Evolutionary conservation across 805 yeast species (phyloP).

Genomic region (Allodekkera sacchari): DNA sequence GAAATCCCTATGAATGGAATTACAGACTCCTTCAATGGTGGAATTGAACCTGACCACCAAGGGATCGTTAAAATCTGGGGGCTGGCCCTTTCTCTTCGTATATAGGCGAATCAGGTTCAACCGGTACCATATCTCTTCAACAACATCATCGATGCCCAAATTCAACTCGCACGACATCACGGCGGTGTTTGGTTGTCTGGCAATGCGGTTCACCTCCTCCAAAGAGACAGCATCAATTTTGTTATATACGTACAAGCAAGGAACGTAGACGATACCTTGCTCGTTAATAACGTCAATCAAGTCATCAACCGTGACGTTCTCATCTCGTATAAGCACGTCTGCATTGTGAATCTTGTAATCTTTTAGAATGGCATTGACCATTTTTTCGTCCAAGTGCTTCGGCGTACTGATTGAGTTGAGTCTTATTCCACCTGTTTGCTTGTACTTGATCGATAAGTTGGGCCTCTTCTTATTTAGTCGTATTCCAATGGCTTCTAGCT

Average conservation of each 20-base stretch:
- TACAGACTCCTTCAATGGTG: conserved; percentile 80
- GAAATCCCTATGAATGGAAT: conserved; percentile 86
- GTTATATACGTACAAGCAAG: conserved; percentile 89
- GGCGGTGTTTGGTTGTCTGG: conserved; percentile 85
- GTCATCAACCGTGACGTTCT: conserved; percentile 83
- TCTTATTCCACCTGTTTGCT: conserved; percentile 89
- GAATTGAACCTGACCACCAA: conserved; percentile 80
- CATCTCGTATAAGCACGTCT: conserved; percentile 85
- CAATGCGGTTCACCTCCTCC: conserved; percentile 89
- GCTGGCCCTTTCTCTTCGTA: conserved; percentile 79
- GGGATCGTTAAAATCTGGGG: conserved; percentile 81
- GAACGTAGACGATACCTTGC: conserved; percentile 77
- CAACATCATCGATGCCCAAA: conserved; percentile 77
- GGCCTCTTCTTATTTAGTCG: conserved; percentile 79
- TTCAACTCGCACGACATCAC: conserved; percentile 91
- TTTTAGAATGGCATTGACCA: conserved; percentile 66
- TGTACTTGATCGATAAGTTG: conserved; percentile 65
- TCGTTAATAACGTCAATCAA: conserved; percentile 88
- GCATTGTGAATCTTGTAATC: conserved; percentile 91
- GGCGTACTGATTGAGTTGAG: conserved; percentile 78
- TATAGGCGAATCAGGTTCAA: conserved; percentile 70
- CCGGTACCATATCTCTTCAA: conserved; percentile 91
- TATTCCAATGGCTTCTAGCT: conserved; percentile 89
- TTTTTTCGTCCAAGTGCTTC: conserved; percentile 69
- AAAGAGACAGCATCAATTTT: conserved; percentile 92